Evolutionary conservation across 805 yeast genomes (phyloP), one percentile per base, ranked within the genome.

Genomic region (Tanozyma kutaoensis): DNA sequence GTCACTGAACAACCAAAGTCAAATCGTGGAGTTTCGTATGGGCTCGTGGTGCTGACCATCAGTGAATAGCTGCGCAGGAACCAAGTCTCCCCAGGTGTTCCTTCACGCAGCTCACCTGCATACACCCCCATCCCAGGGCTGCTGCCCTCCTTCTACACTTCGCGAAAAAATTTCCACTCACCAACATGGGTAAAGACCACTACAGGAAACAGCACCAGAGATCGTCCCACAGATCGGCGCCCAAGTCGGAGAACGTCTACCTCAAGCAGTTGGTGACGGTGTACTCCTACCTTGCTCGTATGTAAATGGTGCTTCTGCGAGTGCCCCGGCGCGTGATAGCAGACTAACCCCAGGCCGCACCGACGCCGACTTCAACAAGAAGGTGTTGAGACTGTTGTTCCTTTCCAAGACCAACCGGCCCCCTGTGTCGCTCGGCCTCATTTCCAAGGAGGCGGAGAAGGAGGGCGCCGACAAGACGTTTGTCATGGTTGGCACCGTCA

Each of bases 201-300:
- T 72, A 78, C 68, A 62, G 75, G 63, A 91, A 88, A 69, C 96
- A 84, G 71, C 99, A 91, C 78, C 74, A 72, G 60, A 82, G 85
- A 70, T 69, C 77, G 50, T 77, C 93, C 68, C 94, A 84, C 84
- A 85, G 99, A 72, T 69, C 78, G 62, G 96, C 96, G 68, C 99
- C 98, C 72, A 84, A 84, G 76, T 88, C 97, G 48, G 95, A 91
- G 72, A 91, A 91, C 64, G 95, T 86, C 70, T 91, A 91, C 95
- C 74, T 91, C 71, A 80, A 79, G 69, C 69, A 91, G 62, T 79
- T 91, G 69, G 97, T 88, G 66, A 88, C 88, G 79, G 74, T 91
- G 55, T 91, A 86, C 84, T 68, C 96, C 62, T 91, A 84, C 93
- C 76, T 91, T 69, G 95, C 97, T 72, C 96, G 98, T 82, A 81